phyloP scores from a whole-genome alignment of 2,329 filamentous ascomycete species.

The Chaetomium sp. region DNA sequence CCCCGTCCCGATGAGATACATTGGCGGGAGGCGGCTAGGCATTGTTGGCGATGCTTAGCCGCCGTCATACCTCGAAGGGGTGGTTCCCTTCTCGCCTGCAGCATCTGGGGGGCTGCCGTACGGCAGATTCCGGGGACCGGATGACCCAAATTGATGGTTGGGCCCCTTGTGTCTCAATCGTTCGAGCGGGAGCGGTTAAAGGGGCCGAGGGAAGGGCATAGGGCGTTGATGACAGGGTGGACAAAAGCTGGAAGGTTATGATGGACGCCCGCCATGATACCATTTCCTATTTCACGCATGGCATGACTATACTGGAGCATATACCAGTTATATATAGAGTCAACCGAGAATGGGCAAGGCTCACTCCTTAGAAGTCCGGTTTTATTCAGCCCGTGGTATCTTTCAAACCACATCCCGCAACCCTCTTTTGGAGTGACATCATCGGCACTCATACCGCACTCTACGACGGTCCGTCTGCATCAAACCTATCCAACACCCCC shows the following conservation, averaged over 20 bases:
- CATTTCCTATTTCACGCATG: conserved; percentile 1
- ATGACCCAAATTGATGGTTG: neutral
- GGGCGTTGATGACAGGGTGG: neutral
- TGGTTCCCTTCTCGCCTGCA: neutral
- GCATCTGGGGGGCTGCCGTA: neutral
- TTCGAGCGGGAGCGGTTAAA: neutral
- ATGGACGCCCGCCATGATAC: conserved; percentile 14
- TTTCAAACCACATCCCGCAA: neutral
- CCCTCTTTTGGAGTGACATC: too few species aligned
- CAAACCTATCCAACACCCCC: neutral
- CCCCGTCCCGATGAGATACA: neutral
- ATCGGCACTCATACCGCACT: too few species aligned
- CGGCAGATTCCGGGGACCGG: neutral
- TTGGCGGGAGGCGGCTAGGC: neutral
- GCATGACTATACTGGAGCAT: neutral
- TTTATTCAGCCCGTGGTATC: neutral
- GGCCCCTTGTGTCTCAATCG: neutral
- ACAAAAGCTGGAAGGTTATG: neutral
- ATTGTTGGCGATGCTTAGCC: neutral
- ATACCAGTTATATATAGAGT: conserved; percentile 7
- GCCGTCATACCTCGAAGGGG: neutral
- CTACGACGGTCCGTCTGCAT: neutral
- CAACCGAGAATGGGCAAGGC: neutral
- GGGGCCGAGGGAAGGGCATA: neutral
- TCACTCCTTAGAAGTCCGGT: neutral